phyloP scores from a whole-genome alignment of 495 filamentous ascomycete genomes.

The Daldinia bambusicola region DNA sequence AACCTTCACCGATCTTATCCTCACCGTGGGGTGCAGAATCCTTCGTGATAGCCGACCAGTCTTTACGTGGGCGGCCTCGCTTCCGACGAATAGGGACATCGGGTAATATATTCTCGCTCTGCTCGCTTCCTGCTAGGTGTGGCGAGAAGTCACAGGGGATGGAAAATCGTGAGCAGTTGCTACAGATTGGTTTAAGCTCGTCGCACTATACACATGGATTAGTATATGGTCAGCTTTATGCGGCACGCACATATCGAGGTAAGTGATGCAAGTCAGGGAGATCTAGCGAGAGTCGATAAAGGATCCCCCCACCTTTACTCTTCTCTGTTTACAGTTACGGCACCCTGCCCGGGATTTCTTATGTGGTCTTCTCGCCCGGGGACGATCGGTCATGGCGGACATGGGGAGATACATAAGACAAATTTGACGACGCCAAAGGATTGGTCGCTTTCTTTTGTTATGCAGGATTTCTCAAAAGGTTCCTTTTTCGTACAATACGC shows the following conservation, averaged over 20 bases:
- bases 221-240: neutral
- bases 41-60: neutral
- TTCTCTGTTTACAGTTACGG: conserved; percentile 1
- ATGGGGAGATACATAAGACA: neutral
- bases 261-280: neutral
- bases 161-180: neutral
- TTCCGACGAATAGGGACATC: neutral
- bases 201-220: neutral
- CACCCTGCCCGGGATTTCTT: neutral
- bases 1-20: neutral
- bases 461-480: too few relatives aligned
- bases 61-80: neutral
- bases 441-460: neutral
- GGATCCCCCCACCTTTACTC: neutral
- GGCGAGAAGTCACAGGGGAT: neutral
- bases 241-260: neutral
- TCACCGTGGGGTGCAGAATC: neutral
- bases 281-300: neutral
- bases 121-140: neutral
- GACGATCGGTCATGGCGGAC: neutral
- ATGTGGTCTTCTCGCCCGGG: neutral
- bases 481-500: neutral
- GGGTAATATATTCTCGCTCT: neutral
- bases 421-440: neutral
- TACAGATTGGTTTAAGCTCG: conserved; percentile 1